These are phyloP conservation scores for Leishmania mexicana DNA, from an alignment of 208 protist species.

Conservation along the genomic window DNA sequence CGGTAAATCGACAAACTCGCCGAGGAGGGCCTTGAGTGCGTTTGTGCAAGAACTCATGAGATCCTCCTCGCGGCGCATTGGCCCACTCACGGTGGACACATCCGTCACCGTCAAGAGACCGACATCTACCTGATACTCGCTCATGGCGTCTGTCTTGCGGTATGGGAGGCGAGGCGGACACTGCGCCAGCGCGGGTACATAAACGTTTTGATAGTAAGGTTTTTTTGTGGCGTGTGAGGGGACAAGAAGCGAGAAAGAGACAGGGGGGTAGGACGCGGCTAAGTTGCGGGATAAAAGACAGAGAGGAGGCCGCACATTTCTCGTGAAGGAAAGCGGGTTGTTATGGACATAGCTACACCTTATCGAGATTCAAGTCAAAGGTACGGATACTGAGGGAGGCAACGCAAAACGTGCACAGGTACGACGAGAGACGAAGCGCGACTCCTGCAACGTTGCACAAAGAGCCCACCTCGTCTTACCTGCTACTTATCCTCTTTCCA, in stretches of 20 bases:
- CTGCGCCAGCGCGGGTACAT: background rate
- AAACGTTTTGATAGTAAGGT: no score
- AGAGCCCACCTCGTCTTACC: background rate
- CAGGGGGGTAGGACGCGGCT: background rate
- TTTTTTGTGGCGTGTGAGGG: background rate
- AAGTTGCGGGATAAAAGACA: background rate
- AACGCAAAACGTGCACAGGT: background rate
- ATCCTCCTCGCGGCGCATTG: constrained; percentile 80
- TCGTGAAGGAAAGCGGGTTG: background rate
- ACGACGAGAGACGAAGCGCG: background rate
- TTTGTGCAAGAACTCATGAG: constrained; percentile 63
- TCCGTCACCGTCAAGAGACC: constrained; percentile 85
- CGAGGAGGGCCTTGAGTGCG: constrained; percentile 70
- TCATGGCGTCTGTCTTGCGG: constrained; percentile 36
- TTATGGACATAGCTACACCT: background rate
- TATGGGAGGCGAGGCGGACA: background rate
- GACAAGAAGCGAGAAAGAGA: background rate
- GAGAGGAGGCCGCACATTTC: background rate
- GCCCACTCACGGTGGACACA: constrained; percentile 79
- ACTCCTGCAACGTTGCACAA: background rate
- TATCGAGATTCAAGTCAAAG: background rate
- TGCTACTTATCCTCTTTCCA: background rate
- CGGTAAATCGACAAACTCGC: constrained; percentile 71
- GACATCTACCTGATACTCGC: constrained; percentile 77
- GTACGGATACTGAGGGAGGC: background rate